Evolutionary conservation across 2,329 filamentous ascomycete genomes (phyloP), one percentile per base, ranked within the genome.

Genomic region (Cytospora piceae): DNA sequence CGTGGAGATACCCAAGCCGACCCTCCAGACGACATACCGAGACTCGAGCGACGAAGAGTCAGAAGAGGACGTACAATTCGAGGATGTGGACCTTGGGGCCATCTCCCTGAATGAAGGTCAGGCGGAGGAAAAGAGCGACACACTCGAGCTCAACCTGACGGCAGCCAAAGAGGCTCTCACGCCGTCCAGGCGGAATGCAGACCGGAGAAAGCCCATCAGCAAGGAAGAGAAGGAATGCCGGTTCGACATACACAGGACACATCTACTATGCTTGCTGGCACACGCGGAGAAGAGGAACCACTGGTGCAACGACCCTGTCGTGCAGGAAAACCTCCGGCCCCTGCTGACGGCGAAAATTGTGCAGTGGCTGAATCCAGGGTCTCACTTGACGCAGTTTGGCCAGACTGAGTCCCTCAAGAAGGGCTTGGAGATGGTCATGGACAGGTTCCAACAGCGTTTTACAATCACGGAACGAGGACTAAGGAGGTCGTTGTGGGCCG

Each of bases 201-300:
- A 82, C 29, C 78, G 82, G 56, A 81, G 82, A 59, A 87, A 83
- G 71, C 81, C 83, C 2, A 77, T 87, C 4, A 85, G 76, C 29
- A 84, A 80, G 68, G 81, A 81, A 24, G 86, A 89, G 70, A 84
- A 80, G 68, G 77, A 78, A 53, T 78, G 75, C 17, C 87, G 94
- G 24, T 75, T 95, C 34, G 85, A 92, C 60, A 83, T 93, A n/a
- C 95, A 99, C 76, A 96, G 94, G 76, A 82, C 88, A 68, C 94
- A 99, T 77, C 70, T 98, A 0, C 79, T 97, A 17, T 96, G 92
- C 74, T 82, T 99, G 2, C 77, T 99, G 20, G 87, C 88, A 12
- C 92, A 98, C 76, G 84, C 89, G 20, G 85, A 91, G 70, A 82
- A 87, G 65, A 87, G 94, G 63, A 99, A 98, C 73, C 81, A 85